A percentile compares a stretch with the other conserved stretches of the same genome.
Conservation (phyloP, 305 asterid genomes). For the Fraxinus sp. region DNA sequence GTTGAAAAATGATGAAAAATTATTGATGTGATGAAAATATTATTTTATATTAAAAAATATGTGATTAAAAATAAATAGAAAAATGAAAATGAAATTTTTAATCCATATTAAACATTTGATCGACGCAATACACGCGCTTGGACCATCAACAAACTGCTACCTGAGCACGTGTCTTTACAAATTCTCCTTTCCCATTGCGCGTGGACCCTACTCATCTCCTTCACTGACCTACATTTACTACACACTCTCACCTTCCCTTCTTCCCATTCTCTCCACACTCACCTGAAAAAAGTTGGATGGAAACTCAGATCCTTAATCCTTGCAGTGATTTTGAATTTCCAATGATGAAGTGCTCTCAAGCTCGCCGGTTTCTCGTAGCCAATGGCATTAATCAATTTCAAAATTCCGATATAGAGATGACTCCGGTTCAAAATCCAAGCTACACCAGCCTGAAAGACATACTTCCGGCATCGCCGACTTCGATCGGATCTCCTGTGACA, state of each 20-base stretch:
- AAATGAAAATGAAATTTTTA: too few relatives aligned
- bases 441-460: conserved; percentile 60
- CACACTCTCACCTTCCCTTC: neutral
- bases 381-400: conserved; percentile 3
- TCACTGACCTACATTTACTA: conserved; percentile 36
- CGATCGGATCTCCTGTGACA: conserved; percentile 36
- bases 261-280: conserved; percentile 2
- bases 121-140: conserved; percentile 20
- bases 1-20: too few relatives aligned
- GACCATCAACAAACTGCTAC: conserved; percentile 8
- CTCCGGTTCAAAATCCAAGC: conserved; percentile 21
- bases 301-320: neutral
- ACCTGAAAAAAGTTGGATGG: conserved; percentile 9
- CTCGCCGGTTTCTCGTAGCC: neutral
- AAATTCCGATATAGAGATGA: conserved; percentile 51
- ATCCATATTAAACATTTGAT: neutral
- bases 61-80: too few relatives aligned
- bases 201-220: conserved; percentile 41
- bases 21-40: too few relatives aligned
- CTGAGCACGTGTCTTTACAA: conserved; percentile 31
- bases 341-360: neutral
- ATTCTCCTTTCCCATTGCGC: conserved; percentile 24
- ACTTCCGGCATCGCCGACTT: conserved; percentile 30
- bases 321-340: conserved; percentile 25
- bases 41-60: too few relatives aligned